These are phyloP conservation scores for Croton laevigatus DNA, from an alignment of 441 rosid species.

Conservation along the genomic window DNA sequence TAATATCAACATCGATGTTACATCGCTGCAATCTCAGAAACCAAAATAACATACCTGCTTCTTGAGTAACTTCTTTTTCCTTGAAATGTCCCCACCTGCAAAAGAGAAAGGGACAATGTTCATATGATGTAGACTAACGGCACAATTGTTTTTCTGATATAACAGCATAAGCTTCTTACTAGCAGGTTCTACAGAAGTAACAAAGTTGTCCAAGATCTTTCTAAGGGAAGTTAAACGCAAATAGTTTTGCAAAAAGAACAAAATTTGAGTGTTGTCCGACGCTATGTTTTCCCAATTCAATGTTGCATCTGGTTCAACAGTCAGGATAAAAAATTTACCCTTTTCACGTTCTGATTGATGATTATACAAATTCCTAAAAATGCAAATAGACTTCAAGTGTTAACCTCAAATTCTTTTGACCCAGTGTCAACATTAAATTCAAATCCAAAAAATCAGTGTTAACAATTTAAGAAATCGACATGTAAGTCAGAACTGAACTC, in stretches of 20 bases:
- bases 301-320: background rate
- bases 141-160: too few relatives aligned
- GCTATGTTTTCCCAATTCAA: background rate
- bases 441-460: too few relatives aligned
- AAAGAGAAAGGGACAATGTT: constrained; percentile 21
- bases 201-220: background rate
- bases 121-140: background rate
- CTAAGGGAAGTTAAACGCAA: too few relatives aligned
- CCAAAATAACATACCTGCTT: constrained; percentile 57
- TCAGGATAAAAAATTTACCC: background rate
- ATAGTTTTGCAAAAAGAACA: background rate
- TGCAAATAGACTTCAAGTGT: too few relatives aligned
- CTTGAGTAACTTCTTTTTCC: constrained; percentile 94
- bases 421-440: too few relatives aligned
- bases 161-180: background rate
- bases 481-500: too few relatives aligned
- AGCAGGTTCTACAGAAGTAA: background rate
- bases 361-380: too few relatives aligned
- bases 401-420: too few relatives aligned
- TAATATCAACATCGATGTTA: background rate
- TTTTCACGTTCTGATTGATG: too few relatives aligned
- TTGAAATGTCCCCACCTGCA: constrained; percentile 86
- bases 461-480: too few relatives aligned
- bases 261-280: background rate
- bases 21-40: constrained; percentile 1